Conservation (phyloP, 208 protist species). For the Trypanosoma grayi region DNA sequence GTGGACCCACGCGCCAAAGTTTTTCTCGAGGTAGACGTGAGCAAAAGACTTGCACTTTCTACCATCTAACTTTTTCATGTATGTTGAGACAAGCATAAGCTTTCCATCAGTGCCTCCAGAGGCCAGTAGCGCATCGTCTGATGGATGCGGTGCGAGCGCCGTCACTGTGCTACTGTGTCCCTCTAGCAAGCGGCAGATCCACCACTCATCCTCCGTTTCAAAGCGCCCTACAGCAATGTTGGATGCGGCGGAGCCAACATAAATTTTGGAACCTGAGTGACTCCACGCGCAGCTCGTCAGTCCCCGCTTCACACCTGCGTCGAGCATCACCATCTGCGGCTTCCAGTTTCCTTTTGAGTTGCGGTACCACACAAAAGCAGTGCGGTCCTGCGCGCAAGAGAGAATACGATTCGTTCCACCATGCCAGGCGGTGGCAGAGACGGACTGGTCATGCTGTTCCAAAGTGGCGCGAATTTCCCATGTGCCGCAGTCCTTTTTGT, state of each 20-base stretch:
- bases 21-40: conserved; percentile 21
- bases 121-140: conserved; percentile 41
- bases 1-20: conserved; percentile 33
- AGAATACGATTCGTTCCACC: conserved; percentile 25
- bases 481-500: conserved; percentile 19
- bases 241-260: conserved; percentile 43
- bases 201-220: conserved; percentile 46
- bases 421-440: conserved; percentile 32
- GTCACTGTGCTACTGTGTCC: conserved; percentile 33
- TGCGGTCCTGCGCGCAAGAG: conserved; percentile 33
- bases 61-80: conserved; percentile 49
- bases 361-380: conserved; percentile 33
- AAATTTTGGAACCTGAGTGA: conserved; percentile 43
- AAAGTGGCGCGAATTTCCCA: conserved; percentile 28
- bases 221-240: conserved; percentile 63
- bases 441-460: conserved; percentile 36
- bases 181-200: conserved; percentile 42
- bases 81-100: conserved; percentile 46
- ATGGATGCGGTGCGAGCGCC: conserved; percentile 41
- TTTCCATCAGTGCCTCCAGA: conserved; percentile 41
- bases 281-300: conserved; percentile 47
- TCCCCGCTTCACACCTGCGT: conserved; percentile 29
- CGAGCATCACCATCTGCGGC: conserved; percentile 33
- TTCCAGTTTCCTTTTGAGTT: conserved; percentile 28
- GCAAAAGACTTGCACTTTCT: conserved; percentile 22